These are phyloP conservation scores for Dryas drummondii DNA, from an alignment of 306 rosid species.

Conservation along the genomic window DNA sequence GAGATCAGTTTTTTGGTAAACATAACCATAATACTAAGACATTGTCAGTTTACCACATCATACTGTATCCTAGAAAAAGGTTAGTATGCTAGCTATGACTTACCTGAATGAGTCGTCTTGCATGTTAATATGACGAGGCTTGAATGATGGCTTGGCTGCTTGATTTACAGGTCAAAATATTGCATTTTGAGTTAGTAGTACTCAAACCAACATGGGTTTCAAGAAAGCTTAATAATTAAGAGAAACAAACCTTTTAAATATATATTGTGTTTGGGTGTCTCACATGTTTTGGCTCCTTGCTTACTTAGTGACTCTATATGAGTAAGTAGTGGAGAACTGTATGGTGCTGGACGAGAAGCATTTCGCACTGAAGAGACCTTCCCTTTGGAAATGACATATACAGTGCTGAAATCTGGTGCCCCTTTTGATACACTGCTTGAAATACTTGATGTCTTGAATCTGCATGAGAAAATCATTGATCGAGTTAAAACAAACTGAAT, in stretches of 20 bases:
- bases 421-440: slow-evolving; percentile 61
- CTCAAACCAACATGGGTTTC: neutral
- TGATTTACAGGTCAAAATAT: slow-evolving; percentile 9
- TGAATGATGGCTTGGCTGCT: slow-evolving; percentile 53
- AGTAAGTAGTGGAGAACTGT: slow-evolving; percentile 61
- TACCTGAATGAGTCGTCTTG: slow-evolving; percentile 57
- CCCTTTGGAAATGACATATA: slow-evolving; percentile 74
- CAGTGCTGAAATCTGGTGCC: slow-evolving; percentile 82
- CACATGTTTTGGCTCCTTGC: slow-evolving; percentile 26
- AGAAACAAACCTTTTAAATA: slow-evolving; percentile 55
- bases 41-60: neutral
- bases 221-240: slow-evolving; percentile 6
- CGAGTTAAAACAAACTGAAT: neutral
- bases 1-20: slow-evolving; percentile 11
- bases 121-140: slow-evolving; percentile 40
- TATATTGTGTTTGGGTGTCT: slow-evolving; percentile 28
- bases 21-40: neutral
- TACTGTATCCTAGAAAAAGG: neutral
- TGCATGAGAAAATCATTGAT: slow-evolving; percentile 24
- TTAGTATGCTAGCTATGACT: neutral
- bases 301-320: slow-evolving; percentile 32
- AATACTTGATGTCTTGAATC: slow-evolving; percentile 68
- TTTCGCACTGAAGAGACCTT: slow-evolving; percentile 58
- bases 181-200: neutral
- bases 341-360: slow-evolving; percentile 62